phyloP scores from a whole-genome alignment of 306 rosid genomes.

The Inga leiocalycina region DNA sequence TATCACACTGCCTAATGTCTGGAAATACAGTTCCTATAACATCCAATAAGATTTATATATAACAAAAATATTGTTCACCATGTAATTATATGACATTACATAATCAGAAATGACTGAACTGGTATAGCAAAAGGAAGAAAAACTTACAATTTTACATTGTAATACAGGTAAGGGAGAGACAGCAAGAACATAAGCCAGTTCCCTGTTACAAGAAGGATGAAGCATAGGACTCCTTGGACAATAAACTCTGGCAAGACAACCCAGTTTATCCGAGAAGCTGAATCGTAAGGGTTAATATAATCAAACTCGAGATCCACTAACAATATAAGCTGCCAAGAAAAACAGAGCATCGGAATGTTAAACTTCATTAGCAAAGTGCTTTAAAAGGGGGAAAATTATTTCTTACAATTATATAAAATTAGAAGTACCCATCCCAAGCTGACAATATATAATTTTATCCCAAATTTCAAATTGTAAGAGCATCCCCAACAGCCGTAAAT shows the following conservation, averaged over 20 bases:
- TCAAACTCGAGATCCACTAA: constrained; percentile 91
- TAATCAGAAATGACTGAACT: constrained; percentile 6
- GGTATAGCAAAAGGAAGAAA: constrained; percentile 25
- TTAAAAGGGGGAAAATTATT: not conserved
- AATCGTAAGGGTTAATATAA: constrained; percentile 90
- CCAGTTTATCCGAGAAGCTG: constrained; percentile 72
- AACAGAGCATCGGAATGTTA: constrained; percentile 8
- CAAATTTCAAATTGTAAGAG: not conserved
- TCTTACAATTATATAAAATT: constrained; percentile 1
- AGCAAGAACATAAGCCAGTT: constrained; percentile 73
- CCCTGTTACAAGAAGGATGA: constrained; percentile 61
- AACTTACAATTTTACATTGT: constrained; percentile 72
- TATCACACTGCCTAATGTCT: not conserved
- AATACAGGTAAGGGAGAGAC: constrained; percentile 75
- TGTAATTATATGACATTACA: constrained; percentile 6
- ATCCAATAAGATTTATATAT: not conserved
- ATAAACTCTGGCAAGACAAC: constrained; percentile 79
- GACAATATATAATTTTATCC: constrained; percentile 3
- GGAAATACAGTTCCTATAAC: not conserved
- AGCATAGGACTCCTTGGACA: constrained; percentile 63
- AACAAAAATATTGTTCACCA: not conserved
- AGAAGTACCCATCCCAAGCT: not conserved
- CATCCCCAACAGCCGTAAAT: not conserved
- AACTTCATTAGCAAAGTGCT: not conserved
- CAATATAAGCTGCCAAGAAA: constrained; percentile 77